A percentile compares a stretch with the other conserved stretches of the same genome.
These are phyloP conservation scores for Elongisporangium anandrum DNA, from an alignment of 352 stramenopile genomes.

Conservation along the genomic window DNA sequence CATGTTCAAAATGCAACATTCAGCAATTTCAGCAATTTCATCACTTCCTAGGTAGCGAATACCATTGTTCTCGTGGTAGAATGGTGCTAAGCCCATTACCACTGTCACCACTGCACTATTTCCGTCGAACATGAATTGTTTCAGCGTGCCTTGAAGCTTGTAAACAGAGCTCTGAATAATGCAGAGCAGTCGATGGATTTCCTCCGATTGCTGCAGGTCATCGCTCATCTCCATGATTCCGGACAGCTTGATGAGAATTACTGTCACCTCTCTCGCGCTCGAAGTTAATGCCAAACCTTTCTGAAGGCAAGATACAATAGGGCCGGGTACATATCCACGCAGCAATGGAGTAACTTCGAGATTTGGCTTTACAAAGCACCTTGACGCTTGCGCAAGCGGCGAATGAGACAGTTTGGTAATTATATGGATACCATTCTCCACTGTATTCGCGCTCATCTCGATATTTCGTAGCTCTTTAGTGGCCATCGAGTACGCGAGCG, in stretches of 20 bases:
- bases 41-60: not conserved
- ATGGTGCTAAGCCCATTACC: constrained; percentile 69
- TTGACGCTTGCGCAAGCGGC: not conserved
- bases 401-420: not conserved
- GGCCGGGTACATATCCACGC: constrained; percentile 57
- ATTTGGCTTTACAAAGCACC: not conserved
- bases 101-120: constrained; percentile 80
- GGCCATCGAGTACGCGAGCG: constrained; percentile 9
- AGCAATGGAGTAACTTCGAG: constrained; percentile 35
- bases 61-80: constrained; percentile 87
- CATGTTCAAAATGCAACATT: too few relatives aligned
- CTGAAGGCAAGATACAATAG: constrained; percentile 60
- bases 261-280: constrained; percentile 65
- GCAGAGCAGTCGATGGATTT: constrained; percentile 54
- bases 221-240: constrained; percentile 43
- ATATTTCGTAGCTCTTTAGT: not conserved
- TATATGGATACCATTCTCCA: not conserved
- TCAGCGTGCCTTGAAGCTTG: constrained; percentile 72
- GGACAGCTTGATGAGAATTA: constrained; percentile 64
- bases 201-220: constrained; percentile 31
- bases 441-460: not conserved
- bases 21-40: too few relatives aligned
- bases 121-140: constrained; percentile 85
- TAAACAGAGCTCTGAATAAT: constrained; percentile 73
- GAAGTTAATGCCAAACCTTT: constrained; percentile 63